These are phyloP conservation scores for Leptomonas seymouri DNA, from an alignment of 208 protist species.

Conservation along the genomic window DNA sequence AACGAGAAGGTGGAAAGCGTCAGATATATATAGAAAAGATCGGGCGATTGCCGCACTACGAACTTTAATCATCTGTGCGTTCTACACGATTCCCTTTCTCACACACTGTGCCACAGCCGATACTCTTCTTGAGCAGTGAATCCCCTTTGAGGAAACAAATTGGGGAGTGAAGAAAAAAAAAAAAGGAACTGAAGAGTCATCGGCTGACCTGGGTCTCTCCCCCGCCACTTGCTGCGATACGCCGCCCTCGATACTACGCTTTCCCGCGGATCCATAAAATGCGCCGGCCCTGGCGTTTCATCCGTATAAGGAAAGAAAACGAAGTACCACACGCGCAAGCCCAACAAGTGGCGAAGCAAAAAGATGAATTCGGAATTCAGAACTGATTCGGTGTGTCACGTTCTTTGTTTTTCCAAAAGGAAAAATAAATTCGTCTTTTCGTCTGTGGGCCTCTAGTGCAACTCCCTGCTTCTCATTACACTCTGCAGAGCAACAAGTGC, in stretches of 20 bases:
- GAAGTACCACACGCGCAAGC: not conserved
- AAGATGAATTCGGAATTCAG: not conserved
- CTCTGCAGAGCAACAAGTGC: not conserved
- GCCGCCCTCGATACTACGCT: not conserved
- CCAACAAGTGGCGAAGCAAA: not conserved
- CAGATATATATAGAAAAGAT: not conserved
- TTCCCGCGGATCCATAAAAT: not conserved
- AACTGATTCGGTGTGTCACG: too few relatives aligned
- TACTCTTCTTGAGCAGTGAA: not conserved
- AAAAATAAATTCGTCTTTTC: not conserved
- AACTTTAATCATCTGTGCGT: not conserved
- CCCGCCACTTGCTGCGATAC: not conserved
- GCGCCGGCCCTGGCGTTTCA: not conserved
- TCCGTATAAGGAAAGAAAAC: not conserved
- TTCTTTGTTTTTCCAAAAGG: too few relatives aligned
- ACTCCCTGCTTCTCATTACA: not conserved
- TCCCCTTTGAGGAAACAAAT: not conserved
- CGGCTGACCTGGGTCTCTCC: constrained; percentile 8
- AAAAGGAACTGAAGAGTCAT: too few relatives aligned
- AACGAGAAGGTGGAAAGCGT: not conserved
- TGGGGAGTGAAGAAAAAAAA: too few relatives aligned
- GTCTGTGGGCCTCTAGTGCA: constrained; percentile 11
- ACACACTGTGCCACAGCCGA: constrained; percentile 2
- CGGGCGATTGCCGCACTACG: too few relatives aligned
- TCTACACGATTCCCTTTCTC: not conserved